Conservation (phyloP, 2,329 filamentous ascomycete genomes). For the Coniochaeta ligniaria region DNA sequence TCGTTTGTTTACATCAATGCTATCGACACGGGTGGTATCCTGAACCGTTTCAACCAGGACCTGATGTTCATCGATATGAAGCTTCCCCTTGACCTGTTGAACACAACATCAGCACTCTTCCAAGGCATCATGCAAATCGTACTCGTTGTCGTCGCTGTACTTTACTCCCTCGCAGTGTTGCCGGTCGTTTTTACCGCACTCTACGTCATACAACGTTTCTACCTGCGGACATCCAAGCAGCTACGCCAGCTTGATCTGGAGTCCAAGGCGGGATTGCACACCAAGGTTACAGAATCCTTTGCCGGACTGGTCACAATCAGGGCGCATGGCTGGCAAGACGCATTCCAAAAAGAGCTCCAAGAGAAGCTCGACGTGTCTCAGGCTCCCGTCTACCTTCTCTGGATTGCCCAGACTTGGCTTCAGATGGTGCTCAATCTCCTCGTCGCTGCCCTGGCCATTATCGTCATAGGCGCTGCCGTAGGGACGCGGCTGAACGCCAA, state of each 20-base stretch:
- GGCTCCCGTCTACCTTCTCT: conserved; percentile 44
- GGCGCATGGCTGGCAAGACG: conserved; percentile 35
- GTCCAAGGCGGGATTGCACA: conserved; percentile 36
- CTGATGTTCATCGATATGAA: conserved; percentile 14
- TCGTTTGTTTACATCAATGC: conserved; percentile 13
- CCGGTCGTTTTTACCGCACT: conserved; percentile 18
- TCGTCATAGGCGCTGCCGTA: conserved; percentile 36
- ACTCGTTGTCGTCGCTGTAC: conserved; percentile 30
- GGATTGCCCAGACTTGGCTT: conserved; percentile 45
- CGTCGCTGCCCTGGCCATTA: conserved; percentile 38
- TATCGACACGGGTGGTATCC: conserved; percentile 15
- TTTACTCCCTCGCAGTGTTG: conserved; percentile 30
- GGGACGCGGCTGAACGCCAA: conserved; percentile 18
- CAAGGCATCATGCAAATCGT: conserved; percentile 27
- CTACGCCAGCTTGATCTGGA: conserved; percentile 39
- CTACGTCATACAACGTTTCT: conserved; percentile 33
- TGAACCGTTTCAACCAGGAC: conserved; percentile 19
- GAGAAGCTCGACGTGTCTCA: conserved; percentile 38
- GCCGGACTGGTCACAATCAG: conserved; percentile 34
- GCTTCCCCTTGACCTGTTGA: conserved; percentile 11
- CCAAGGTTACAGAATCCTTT: conserved; percentile 34
- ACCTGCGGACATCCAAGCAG: conserved; percentile 39
- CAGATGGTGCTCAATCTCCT: conserved; percentile 42
- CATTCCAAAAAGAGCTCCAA: conserved; percentile 21
- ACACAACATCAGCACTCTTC: conserved; percentile 10